phyloP scores from a whole-genome alignment of 2,329 filamentous ascomycete genomes.

The Coniochaeta pulveracea region DNA sequence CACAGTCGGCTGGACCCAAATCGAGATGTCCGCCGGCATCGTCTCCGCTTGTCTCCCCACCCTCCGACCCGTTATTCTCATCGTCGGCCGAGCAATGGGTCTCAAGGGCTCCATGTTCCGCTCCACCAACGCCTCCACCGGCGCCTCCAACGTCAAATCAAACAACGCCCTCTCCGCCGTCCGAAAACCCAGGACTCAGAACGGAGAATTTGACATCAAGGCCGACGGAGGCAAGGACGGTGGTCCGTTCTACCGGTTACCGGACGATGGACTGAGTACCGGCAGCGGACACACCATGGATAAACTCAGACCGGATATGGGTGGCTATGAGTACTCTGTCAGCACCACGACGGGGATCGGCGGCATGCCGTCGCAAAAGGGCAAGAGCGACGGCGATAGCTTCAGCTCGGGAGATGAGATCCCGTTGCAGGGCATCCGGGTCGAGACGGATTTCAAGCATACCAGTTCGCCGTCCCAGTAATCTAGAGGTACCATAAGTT shows the following conservation, averaged over 20 bases:
- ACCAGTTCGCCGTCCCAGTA: too few relatives aligned
- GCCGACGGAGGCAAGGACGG: constrained; percentile 6
- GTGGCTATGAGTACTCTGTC: constrained; percentile 18
- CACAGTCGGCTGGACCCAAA: constrained; percentile 33
- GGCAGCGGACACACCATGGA: constrained; percentile 6
- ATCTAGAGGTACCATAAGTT: too few relatives aligned
- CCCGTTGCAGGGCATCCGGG: constrained; percentile 25
- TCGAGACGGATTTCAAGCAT: constrained; percentile 24
- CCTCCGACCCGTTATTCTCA: constrained; percentile 30
- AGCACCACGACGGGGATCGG: constrained; percentile 17
- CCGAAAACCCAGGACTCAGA: constrained; percentile 1
- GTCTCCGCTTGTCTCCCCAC: constrained; percentile 42
- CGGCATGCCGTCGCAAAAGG: background rate
- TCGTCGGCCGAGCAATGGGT: constrained; percentile 25
- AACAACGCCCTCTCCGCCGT: background rate
- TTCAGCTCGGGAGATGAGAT: constrained; percentile 23
- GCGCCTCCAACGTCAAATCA: constrained; percentile 4
- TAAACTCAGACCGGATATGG: constrained; percentile 20
- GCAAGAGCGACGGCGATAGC: constrained; percentile 13
- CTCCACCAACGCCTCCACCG: constrained; percentile 6
- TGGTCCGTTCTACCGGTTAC: constrained; percentile 19
- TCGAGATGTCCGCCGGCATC: constrained; percentile 38
- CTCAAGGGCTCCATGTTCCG: constrained; percentile 25
- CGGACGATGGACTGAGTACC: constrained; percentile 18
- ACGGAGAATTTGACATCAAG: constrained; percentile 5